These are phyloP conservation scores for Whalleya microplaca DNA, from an alignment of 2,329 filamentous ascomycete genomes.

Conservation along the genomic window DNA sequence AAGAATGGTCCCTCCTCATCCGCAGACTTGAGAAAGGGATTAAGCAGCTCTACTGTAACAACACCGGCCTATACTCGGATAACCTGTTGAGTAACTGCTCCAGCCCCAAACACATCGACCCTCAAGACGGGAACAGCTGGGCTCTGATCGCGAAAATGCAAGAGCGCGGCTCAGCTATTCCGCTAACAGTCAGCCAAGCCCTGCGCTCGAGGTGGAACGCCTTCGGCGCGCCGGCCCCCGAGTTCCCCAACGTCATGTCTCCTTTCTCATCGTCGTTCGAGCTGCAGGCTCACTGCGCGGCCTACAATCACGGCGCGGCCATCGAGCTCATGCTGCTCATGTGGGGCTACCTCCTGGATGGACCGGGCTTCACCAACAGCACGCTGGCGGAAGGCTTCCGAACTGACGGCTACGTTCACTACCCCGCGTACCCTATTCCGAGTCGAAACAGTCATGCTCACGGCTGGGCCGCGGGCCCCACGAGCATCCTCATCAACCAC, in stretches of 20 bases:
- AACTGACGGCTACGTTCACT: conserved; percentile 41
- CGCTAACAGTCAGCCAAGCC: conserved; percentile 38
- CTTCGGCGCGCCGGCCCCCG: conserved; percentile 47
- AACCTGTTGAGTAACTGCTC: conserved; percentile 31
- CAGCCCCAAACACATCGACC: conserved; percentile 29
- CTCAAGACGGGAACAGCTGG: conserved; percentile 26
- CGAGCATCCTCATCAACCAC: conserved; percentile 34
- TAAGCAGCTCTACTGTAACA: conserved; percentile 27
- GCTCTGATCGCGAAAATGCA: conserved; percentile 18
- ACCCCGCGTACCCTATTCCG: conserved; percentile 37
- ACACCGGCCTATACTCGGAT: conserved; percentile 20
- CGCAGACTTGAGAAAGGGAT: conserved; percentile 26
- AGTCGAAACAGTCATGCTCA: conserved; percentile 42
- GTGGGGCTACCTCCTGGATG: conserved; percentile 46
- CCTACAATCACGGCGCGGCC: conserved; percentile 41
- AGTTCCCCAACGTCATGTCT: conserved; percentile 26
- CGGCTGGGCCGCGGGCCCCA: conserved; percentile 42
- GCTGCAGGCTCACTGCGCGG: conserved; percentile 40
- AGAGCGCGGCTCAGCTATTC: conserved; percentile 23
- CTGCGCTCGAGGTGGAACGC: conserved; percentile 46
- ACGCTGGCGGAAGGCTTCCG: conserved; percentile 48
- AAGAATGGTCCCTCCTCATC: conserved; percentile 20
- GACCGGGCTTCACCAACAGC: conserved; percentile 45
- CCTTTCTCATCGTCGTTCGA: conserved; percentile 25
- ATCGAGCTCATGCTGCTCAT: conserved; percentile 46